Evolutionary conservation across 495 filamentous ascomycete species (phyloP), one percentile per base, ranked within the genome.

Genomic region (Hypomontagnella submonticulosa): DNA sequence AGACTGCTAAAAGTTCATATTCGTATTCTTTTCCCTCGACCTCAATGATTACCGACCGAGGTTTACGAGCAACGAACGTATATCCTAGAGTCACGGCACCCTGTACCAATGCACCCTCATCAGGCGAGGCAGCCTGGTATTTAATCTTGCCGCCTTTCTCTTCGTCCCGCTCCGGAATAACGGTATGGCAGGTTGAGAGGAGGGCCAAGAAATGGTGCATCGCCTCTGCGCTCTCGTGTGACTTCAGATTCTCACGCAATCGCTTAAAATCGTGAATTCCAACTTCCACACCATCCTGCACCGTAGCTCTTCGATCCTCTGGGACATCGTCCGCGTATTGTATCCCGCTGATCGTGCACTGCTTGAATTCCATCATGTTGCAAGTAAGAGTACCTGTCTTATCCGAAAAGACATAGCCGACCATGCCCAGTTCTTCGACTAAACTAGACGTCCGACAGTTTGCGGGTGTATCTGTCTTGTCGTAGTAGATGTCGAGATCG

Each of bases 331-430:
- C 93, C 7, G 90, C 90, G 71, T 99, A 99, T 76, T 96, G 92
- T 57, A 98, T 88, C 20, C 96, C 96, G 13, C 86, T 90, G 70
- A 99, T 97, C 3, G 90, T 89, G 66, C 90, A 95, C 75, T 97
- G 92, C 75, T 92, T 92, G 75, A 97, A 99, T 76, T 98, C 96
- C 96, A 99, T 99, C 85, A 90, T 88, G 75, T 99, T 99, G 79
- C 93, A 96, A 20, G 96, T 99, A 69, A 99, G 79, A n/a, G 96
- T 99, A 33, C 96, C 96, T 5, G 96, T 99, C 81, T 99, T 99
- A 77, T 99, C 96, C 2, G 93, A 97, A 76, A 99, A 99, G 50
- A 98, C 94, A 71, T 95, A 99, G 70, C 97, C 95, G 58, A 99
- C 95, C 83, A 98, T 96, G 43, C 96, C 96, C 20, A 99, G 78